Base-by-base conservation (phyloP, 169 alveolate genomes). In the Plasmodium gaboni region DNA sequence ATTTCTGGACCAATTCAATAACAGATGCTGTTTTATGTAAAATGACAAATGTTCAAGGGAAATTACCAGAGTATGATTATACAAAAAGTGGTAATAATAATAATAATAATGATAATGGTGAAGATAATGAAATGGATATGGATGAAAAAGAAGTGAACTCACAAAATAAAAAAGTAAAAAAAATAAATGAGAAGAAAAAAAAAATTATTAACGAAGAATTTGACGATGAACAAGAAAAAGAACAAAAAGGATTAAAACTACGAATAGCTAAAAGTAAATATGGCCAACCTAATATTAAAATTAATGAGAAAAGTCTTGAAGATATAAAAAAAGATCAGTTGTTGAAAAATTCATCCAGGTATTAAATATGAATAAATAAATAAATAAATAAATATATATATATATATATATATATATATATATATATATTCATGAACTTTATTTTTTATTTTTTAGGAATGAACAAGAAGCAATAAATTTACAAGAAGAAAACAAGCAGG, bases 281-380 rank as follows among this genome's bases (percentile, higher is more conserved):
- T 55, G 96, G 96, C 1, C 59, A 92, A 10, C 96, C 96, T 5
- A 88, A 94, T 44, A 83, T 94, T 22, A 90, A 92, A 69, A 94
- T 94, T 15, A 94, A 94, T 70, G 96, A 95, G 22, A 92, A 94
- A 88, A 94, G 88, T 9, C 70, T 92, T 4, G 88, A 89, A 51
- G 92, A 94, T 32, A 59, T 94, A 60, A 92, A 92, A 71, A 88
- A 94, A n/a, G 92, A 89, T 10, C 70, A 93, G 63, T 68, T 44
- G 67, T 32, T 6, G 22, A 50, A 80, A 68, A 44, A 55, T 15
- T 1, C 24, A 55, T 13, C 64, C 15, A 55, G 22, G 64, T 55
- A 55, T n/a, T 22, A 55, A 55, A 13, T 38, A 76, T 22, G 0
- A n/a, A 15, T 17, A 42, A 26, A 7, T 51, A 28, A 26, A 76